These are phyloP conservation scores for Cyclocybe aegerita DNA, from an alignment of 768 basidiomycete genomes.

Conservation along the genomic window DNA sequence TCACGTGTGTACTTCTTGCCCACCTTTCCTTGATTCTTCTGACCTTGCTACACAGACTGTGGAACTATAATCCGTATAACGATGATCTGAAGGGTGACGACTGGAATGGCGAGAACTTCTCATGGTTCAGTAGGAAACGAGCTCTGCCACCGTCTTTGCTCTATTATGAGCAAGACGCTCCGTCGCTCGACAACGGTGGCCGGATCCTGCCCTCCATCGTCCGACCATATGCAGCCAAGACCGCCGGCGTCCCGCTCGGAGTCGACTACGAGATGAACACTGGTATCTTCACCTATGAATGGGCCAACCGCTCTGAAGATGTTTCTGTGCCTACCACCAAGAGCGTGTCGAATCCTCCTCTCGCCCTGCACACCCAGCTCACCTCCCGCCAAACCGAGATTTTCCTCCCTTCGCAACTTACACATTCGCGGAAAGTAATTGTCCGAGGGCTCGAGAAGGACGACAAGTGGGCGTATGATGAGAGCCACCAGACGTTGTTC, in stretches of 20 bases:
- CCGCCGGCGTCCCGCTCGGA: conserved; percentile 75
- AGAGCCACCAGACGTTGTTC: conserved; percentile 71
- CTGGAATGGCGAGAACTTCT: conserved; percentile 98
- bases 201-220: conserved; percentile 78
- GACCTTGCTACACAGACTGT: conserved; percentile 52
- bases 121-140: conserved; percentile 78
- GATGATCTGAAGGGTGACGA: conserved; percentile 75
- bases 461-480: conserved; percentile 61
- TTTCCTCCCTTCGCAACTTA: conserved; percentile 67
- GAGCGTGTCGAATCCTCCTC: conserved; percentile 36
- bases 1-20: conserved; percentile 62
- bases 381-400: conserved; percentile 77
- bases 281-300: conserved; percentile 64
- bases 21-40: neutral
- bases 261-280: conserved; percentile 80
- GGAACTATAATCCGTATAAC: conserved; percentile 94
- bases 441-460: conserved; percentile 53
- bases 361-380: conserved; percentile 35
- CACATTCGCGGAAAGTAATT: conserved; percentile 54
- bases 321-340: conserved; percentile 4
- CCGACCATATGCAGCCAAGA: conserved; percentile 89
- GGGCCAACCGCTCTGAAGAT: conserved; percentile 42
- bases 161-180: conserved; percentile 57
- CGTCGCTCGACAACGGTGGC: conserved; percentile 80
- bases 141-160: conserved; percentile 56